These are phyloP conservation scores for Ascochyta viciae-villosae DNA, from an alignment of 2,329 filamentous ascomycete genomes.

Conservation along the genomic window DNA sequence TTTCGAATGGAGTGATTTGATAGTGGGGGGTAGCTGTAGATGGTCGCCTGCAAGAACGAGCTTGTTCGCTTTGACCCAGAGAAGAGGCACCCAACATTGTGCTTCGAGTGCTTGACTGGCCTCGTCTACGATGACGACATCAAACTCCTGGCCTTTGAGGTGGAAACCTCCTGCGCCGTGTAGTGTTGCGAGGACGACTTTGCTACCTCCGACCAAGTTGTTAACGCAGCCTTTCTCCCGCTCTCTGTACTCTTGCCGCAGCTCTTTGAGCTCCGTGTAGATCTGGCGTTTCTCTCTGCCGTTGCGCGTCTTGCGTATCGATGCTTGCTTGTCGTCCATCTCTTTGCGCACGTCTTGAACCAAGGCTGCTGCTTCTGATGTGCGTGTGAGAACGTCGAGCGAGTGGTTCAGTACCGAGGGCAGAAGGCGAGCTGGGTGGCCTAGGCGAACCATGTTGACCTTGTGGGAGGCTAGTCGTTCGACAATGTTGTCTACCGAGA, in stretches of 20 bases:
- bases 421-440: slow-evolving; percentile 88
- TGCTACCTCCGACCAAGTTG: slow-evolving; percentile 76
- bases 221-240: slow-evolving; percentile 83
- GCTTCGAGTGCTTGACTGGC: slow-evolving; percentile 95
- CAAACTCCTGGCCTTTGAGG: slow-evolving; percentile 79
- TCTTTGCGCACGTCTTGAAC: slow-evolving; percentile 89
- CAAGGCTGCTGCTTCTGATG: slow-evolving; percentile 86
- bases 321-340: slow-evolving; percentile 90
- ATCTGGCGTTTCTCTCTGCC: slow-evolving; percentile 81
- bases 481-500: slow-evolving; percentile 97
- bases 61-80: slow-evolving; percentile 74
- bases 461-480: slow-evolving; percentile 87
- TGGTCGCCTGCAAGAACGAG: slow-evolving; percentile 93
- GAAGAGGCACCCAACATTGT: slow-evolving; percentile 92
- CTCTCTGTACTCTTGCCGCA: slow-evolving; percentile 87
- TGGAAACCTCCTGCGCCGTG: slow-evolving; percentile 91
- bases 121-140: slow-evolving; percentile 95
- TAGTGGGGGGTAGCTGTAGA: slow-evolving; percentile 89
- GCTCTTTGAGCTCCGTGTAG: slow-evolving; percentile 82
- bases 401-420: slow-evolving; percentile 89
- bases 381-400: slow-evolving; percentile 87
- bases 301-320: slow-evolving; percentile 83
- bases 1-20: slow-evolving; percentile 73
- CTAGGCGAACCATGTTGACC: slow-evolving; percentile 85
- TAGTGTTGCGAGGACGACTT: slow-evolving; percentile 88